phyloP scores from a whole-genome alignment of 108 stramenopile species.

The Schizochytrium sp. region DNA sequence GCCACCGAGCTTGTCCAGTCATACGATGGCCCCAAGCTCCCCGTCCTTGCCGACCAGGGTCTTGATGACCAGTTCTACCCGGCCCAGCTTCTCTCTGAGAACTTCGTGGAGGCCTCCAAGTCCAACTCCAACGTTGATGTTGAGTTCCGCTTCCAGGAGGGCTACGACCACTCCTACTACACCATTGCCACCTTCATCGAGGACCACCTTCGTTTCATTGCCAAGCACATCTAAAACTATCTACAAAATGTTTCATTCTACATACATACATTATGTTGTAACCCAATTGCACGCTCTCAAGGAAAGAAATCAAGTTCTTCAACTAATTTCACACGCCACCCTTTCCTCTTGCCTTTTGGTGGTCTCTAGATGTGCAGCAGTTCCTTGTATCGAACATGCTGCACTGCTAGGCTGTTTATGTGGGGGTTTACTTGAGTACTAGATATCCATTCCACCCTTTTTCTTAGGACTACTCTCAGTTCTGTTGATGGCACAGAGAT shows the following conservation, averaged over 20 bases:
- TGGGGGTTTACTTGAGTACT: too few species aligned
- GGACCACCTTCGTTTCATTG: conserved; percentile 89
- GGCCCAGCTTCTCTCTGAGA: conserved; percentile 79
- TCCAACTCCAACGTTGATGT: conserved; percentile 77
- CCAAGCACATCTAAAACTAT: conserved; percentile 65
- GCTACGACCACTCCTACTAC: conserved; percentile 93
- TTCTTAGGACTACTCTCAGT: too few species aligned
- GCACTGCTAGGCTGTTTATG: too few species aligned
- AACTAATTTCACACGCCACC: too few species aligned
- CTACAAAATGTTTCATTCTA: not conserved
- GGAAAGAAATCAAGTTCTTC: too few species aligned
- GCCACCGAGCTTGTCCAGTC: conserved; percentile 83
- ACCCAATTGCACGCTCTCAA: not conserved
- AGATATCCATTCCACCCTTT: too few species aligned
- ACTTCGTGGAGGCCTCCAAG: conserved; percentile 77
- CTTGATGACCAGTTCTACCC: conserved; percentile 81
- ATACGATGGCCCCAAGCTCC: conserved; percentile 66
- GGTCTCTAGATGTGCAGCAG: too few species aligned
- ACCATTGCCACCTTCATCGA: conserved; percentile 88
- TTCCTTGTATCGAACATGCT: too few species aligned
- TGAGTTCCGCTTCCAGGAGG: conserved; percentile 83
- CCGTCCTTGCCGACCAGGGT: conserved; percentile 86
- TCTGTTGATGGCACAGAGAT: too few species aligned
- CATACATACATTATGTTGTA: not conserved
- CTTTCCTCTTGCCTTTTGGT: too few species aligned